Base-by-base conservation (phyloP, 2,329 filamentous ascomycete species). In the Arthrobotrys entomopaga region DNA sequence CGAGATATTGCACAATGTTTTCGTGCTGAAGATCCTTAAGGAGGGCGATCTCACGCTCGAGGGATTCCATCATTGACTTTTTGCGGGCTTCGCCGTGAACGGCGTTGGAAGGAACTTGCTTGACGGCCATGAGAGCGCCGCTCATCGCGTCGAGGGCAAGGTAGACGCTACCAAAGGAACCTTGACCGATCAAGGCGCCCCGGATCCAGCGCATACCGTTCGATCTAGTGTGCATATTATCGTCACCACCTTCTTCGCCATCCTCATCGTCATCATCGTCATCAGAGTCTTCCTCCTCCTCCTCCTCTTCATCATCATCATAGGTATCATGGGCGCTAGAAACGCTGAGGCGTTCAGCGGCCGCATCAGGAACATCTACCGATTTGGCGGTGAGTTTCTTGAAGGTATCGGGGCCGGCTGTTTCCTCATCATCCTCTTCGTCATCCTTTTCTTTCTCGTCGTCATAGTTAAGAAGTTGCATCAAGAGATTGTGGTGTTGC, bases 171-270 rank as follows among this genome's bases (percentile, higher is more conserved):
- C 95, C 95, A 80, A 99, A 99, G 3, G 93, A 97, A 76, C 95
- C 95, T 82, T 97, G 93, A 34, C 95, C 95, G 77, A 99, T 99
- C 76, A 98, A 85, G 34, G 94, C 93, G 80, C 95, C 95, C 84
- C 98, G 97, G 93, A 99, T 98, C 91, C 96, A 99, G 82, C 97
- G 96, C 83, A 94, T 91, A 76, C 97, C 93, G 77, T 96, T 93
- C 89, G 95, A 98, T 26, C 71, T 67, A 26, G 75, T 76, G 34
- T 77, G 77, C 11, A 78, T 73, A 22, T 74, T 66, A 54, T 76
- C 76, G 22, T 77, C 76, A 6, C 75, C 77, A 16, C 76, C 78
- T 3, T 76, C 76, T 3, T 76, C 76, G 16, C 59, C 61, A 42
- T 78, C 76, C 20, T 77, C 76, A 3, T 78, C 78, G 13, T 77